A percentile compares a stretch with the other conserved stretches of the same genome.
These are phyloP conservation scores for Suhomyces kunorum DNA, from an alignment of 1,139 yeast species.

Conservation along the genomic window DNA sequence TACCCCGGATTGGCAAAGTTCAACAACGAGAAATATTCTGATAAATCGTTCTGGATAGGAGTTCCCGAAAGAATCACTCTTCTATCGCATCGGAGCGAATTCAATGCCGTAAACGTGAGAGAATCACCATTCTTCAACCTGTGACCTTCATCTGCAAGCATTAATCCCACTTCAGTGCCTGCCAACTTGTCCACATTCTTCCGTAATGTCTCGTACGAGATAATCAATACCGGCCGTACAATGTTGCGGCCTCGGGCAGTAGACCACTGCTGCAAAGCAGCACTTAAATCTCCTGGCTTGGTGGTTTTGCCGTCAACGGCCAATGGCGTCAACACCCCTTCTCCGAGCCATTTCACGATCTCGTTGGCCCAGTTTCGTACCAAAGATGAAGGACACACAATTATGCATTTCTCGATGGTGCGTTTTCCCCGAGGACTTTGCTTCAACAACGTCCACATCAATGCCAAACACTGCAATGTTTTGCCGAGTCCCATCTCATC, in stretches of 20 bases:
- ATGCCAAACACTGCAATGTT: constrained; percentile 87
- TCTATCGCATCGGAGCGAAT: constrained; percentile 78
- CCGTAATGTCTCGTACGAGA: constrained; percentile 93
- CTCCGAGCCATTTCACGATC: constrained; percentile 92
- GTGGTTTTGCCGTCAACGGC: constrained; percentile 90
- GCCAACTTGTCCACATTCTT: constrained; percentile 78
- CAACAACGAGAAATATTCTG: constrained; percentile 89
- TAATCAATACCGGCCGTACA: constrained; percentile 89
- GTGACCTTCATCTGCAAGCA: constrained; percentile 97
- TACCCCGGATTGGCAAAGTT: constrained; percentile 95
- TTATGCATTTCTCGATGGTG: constrained; percentile 85
- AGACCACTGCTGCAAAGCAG: constrained; percentile 82
- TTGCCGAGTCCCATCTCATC: constrained; percentile 99
- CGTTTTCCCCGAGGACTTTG: constrained; percentile 90
- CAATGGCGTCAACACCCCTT: constrained; percentile 81
- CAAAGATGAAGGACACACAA: constrained; percentile 93
- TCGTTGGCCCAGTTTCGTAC: constrained; percentile 99
- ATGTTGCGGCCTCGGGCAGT: constrained; percentile 83
- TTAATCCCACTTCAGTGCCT: constrained; percentile 80
- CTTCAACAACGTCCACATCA: constrained; percentile 89
- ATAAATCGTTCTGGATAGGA: constrained; percentile 93
- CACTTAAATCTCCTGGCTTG: constrained; percentile 64
- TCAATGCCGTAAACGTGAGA: constrained; percentile 83
- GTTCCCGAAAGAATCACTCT: constrained; percentile 95
- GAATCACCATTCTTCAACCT: constrained; percentile 94